Evolutionary conservation across 495 filamentous ascomycete genomes (phyloP).

Genomic region (Penicillium longicatenatum): DNA sequence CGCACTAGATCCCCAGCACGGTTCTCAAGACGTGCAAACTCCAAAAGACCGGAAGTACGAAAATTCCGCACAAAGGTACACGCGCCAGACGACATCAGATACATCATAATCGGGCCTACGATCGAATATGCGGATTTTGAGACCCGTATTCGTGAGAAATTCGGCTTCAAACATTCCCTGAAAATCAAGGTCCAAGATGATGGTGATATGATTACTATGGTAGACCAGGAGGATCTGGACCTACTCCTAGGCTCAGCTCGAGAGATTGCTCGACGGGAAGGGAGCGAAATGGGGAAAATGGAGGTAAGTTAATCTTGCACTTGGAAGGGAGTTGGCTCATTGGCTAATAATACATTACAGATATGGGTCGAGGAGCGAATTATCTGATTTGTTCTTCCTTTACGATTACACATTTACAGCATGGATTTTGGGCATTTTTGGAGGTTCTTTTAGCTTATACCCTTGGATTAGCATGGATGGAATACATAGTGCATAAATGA

Average conservation of each 20-base stretch:
- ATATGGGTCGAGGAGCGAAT: constrained; percentile 66
- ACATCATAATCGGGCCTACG: constrained; percentile 78
- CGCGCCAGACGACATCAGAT: constrained; percentile 81
- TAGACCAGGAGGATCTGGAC: constrained; percentile 93
- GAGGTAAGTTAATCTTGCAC: constrained; percentile 66
- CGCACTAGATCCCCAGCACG: constrained; percentile 34
- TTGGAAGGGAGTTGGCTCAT: constrained; percentile 5
- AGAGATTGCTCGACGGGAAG: constrained; percentile 69
- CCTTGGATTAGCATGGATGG: constrained; percentile 1
- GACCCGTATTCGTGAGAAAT: constrained; percentile 79
- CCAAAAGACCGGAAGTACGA: constrained; percentile 44
- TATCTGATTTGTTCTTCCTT: constrained; percentile 21
- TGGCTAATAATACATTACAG: constrained; percentile 35
- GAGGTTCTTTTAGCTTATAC: constrained; percentile 3
- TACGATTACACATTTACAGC: background rate
- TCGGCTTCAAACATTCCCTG: constrained; percentile 66
- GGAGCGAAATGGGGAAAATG: constrained; percentile 87
- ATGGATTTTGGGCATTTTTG: background rate
- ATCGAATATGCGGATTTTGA: constrained; percentile 78
- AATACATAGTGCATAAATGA: background rate
- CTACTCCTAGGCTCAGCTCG: constrained; percentile 72
- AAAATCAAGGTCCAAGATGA: constrained; percentile 87
- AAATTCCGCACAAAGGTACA: constrained; percentile 91
- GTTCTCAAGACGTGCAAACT: constrained; percentile 31
- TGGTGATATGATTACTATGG: constrained; percentile 94